Evolutionary conservation across 2,329 filamentous ascomycete genomes (phyloP).

Genomic region (Nigrospora sphaerica): DNA sequence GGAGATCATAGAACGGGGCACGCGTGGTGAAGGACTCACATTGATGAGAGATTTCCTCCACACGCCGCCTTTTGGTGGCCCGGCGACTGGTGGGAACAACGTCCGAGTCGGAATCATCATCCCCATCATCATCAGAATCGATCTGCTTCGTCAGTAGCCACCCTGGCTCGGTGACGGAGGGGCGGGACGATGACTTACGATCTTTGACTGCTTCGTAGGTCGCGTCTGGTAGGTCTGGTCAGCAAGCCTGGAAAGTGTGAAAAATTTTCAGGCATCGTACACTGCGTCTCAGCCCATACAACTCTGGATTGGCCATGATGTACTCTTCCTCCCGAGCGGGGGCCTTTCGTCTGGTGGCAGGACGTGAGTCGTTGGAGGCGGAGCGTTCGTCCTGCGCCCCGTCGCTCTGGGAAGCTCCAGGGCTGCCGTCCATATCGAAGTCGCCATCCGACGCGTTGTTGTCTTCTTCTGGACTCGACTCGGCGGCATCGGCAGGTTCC

Average conservation of each 20-base stretch:
- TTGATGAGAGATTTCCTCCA: conserved; percentile 52
- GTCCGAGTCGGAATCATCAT: conserved; percentile 69
- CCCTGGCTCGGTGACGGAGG: not conserved
- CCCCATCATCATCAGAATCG: conserved; percentile 42
- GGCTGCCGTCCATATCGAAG: conserved; percentile 65
- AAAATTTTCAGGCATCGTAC: conserved; percentile 45
- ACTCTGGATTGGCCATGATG: conserved; percentile 84
- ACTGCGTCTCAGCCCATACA: conserved; percentile 91
- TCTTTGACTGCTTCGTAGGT: conserved; percentile 48
- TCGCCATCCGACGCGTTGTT: conserved; percentile 64
- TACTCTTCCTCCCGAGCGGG: conserved; percentile 68
- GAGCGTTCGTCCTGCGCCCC: conserved; percentile 48
- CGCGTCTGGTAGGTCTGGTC: conserved; percentile 38
- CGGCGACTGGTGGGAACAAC: conserved; percentile 50
- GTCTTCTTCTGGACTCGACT: conserved; percentile 38
- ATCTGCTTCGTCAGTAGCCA: conserved; percentile 14
- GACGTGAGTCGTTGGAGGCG: conserved; percentile 63
- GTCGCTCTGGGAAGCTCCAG: conserved; percentile 39
- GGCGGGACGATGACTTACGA: conserved; percentile 34
- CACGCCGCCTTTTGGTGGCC: conserved; percentile 61
- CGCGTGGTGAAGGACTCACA: conserved; percentile 37
- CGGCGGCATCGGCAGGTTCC: conserved; percentile 26
- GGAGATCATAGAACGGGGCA: conserved; percentile 3
- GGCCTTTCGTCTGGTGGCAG: conserved; percentile 66
- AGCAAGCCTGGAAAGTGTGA: conserved; percentile 16